phyloP scores from a whole-genome alignment of 1,284 basidiomycete species.

The Trametes sp. region DNA sequence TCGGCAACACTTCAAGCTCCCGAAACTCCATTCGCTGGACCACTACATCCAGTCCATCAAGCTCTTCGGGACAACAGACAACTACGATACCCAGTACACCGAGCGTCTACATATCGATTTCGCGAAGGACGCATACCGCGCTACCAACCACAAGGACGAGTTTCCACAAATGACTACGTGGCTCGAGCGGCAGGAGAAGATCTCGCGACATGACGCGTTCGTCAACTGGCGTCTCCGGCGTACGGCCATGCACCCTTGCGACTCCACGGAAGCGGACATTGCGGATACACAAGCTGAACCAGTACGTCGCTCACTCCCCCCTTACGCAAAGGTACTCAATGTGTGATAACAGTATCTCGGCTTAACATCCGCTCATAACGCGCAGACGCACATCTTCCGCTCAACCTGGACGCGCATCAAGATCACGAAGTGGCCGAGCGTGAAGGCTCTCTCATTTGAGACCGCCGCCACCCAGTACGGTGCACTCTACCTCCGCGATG shows the following conservation, averaged over 20 bases:
- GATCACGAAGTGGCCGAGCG: slow-evolving; percentile 3
- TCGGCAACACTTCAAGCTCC: not conserved
- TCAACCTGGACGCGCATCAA: not conserved
- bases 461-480: slow-evolving; percentile 30
- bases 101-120: not conserved
- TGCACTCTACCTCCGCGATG: slow-evolving; percentile 37
- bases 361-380: too few relatives aligned
- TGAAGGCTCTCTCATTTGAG: slow-evolving; percentile 1
- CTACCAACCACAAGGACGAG: not conserved
- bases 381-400: too few relatives aligned
- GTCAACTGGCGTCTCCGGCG: not conserved
- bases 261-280: too few relatives aligned
- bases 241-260: too few relatives aligned
- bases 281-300: too few relatives aligned
- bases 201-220: not conserved
- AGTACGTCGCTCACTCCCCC: too few relatives aligned
- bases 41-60: not conserved
- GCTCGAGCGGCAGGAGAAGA: not conserved
- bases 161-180: not conserved
- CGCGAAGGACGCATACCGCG: not conserved
- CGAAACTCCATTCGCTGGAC: not conserved
- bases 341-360: too few relatives aligned
- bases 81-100: not conserved
- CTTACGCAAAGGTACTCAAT: too few relatives aligned
- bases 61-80: not conserved